Conservation (phyloP, 2,329 filamentous ascomycete species). For the Venturia oleaginea region DNA sequence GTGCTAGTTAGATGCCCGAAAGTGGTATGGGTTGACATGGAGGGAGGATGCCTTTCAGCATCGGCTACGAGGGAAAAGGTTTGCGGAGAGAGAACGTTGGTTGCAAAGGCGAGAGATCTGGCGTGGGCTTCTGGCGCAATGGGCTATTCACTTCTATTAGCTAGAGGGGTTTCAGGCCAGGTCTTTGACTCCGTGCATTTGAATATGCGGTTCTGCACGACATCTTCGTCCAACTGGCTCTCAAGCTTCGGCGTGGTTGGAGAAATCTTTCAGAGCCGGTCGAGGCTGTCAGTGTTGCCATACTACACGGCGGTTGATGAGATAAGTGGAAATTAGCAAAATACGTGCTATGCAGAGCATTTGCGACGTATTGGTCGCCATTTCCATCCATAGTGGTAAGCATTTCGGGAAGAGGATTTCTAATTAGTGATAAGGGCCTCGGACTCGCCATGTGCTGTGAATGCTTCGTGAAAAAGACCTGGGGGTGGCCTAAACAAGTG, state of each 20-base stretch:
- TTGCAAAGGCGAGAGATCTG: slow-evolving; percentile 36
- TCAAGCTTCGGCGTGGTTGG: slow-evolving; percentile 16
- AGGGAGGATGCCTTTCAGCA: slow-evolving; percentile 56
- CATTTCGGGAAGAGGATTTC: not conserved
- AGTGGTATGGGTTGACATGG: slow-evolving; percentile 49
- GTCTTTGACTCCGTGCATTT: slow-evolving; percentile 20
- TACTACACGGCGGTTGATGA: not conserved
- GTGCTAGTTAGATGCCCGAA: slow-evolving; percentile 53
- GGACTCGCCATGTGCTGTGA: too few species aligned
- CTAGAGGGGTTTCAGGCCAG: slow-evolving; percentile 16
- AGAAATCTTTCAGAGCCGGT: slow-evolving; percentile 24
- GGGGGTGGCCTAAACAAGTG: too few species aligned
- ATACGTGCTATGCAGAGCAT: not conserved
- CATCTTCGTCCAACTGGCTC: slow-evolving; percentile 19
- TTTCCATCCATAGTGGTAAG: not conserved
- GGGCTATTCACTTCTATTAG: slow-evolving; percentile 20
- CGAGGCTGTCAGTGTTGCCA: slow-evolving; percentile 4
- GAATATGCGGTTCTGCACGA: slow-evolving; percentile 20
- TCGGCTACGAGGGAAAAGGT: slow-evolving; percentile 53
- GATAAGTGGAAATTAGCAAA: not conserved
- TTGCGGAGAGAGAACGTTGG: slow-evolving; percentile 44
- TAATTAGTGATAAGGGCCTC: too few species aligned
- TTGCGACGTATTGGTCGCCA: not conserved
- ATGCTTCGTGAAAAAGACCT: not conserved
- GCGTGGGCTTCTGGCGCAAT: slow-evolving; percentile 24